phyloP scores from a whole-genome alignment of 179 eudicot genomes.

The Corrigiola litoralis region DNA sequence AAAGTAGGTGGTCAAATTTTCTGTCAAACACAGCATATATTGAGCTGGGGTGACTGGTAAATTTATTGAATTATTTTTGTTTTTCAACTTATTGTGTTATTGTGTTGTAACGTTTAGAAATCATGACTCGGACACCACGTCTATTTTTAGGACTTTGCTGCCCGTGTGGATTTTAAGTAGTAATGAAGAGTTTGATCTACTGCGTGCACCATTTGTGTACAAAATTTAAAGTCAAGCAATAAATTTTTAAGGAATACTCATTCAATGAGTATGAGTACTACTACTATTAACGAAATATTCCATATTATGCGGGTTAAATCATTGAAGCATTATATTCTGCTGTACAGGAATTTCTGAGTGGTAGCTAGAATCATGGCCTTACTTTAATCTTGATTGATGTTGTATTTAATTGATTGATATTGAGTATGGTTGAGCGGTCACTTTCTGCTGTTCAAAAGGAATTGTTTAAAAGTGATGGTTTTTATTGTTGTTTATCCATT shows the following conservation, averaged over 20 bases:
- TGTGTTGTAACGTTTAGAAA: constrained; percentile 1
- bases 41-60: constrained; percentile 7
- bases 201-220: constrained; percentile 5
- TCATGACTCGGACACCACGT: constrained; percentile 24
- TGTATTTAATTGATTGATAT: not conserved
- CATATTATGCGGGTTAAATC: not conserved
- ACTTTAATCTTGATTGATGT: constrained; percentile 18
- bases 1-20: no score
- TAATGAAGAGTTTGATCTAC: not conserved
- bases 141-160: constrained; percentile 16
- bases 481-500: constrained; percentile 10
- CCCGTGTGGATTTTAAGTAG: constrained; percentile 1
- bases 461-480: constrained; percentile 10
- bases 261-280: not conserved
- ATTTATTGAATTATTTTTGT: not conserved
- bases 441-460: constrained; percentile 23
- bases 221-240: not conserved
- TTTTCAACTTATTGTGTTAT: not conserved
- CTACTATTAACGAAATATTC: not conserved
- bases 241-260: not conserved
- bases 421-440: constrained; percentile 27
- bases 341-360: constrained; percentile 8
- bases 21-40: no score
- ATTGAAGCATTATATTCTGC: not conserved
- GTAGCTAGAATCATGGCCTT: constrained; percentile 20